phyloP scores from a whole-genome alignment of 2,329 filamentous ascomycete genomes.

The Sclerotinia minor region DNA sequence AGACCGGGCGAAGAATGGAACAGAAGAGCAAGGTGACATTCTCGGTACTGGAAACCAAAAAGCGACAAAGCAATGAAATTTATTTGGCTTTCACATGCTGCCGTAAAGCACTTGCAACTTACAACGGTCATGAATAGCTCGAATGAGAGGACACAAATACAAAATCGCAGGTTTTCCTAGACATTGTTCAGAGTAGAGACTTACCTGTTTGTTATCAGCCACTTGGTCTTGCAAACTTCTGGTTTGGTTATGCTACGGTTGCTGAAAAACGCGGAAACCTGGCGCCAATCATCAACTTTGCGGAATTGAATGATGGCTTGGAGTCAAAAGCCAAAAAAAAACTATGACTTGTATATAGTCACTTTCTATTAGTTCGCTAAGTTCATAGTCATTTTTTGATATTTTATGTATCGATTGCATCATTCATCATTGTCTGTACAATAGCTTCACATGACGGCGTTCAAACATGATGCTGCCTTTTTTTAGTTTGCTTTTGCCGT shows the following conservation, averaged over 20 bases:
- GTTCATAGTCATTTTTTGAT: too few species aligned
- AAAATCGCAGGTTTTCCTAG: background rate
- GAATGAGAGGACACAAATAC: background rate
- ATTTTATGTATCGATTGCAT: too few species aligned
- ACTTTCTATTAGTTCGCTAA: too few species aligned
- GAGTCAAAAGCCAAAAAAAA: too few species aligned
- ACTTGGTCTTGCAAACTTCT: background rate
- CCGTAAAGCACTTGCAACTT: background rate
- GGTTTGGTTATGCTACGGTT: background rate
- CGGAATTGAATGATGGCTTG: background rate
- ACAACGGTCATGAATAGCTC: background rate
- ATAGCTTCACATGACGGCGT: too few species aligned
- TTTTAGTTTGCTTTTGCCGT: too few species aligned
- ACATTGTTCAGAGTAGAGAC: background rate
- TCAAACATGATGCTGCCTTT: too few species aligned
- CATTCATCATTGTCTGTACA: too few species aligned
- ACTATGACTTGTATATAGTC: too few species aligned
- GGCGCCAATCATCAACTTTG: background rate
- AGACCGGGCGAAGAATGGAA: slow-evolving; percentile 12
- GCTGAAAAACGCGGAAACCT: too few species aligned
- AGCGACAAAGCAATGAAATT: slow-evolving; percentile 4
- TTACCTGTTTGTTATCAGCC: background rate
- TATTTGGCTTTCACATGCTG: too few species aligned
- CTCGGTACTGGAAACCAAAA: slow-evolving; percentile 16
- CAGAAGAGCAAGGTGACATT: slow-evolving; percentile 15